Evolutionary conservation across 169 alveolate genomes (phyloP), one percentile per base, ranked within the genome.

Genomic region (Blepharisma undulans): DNA sequence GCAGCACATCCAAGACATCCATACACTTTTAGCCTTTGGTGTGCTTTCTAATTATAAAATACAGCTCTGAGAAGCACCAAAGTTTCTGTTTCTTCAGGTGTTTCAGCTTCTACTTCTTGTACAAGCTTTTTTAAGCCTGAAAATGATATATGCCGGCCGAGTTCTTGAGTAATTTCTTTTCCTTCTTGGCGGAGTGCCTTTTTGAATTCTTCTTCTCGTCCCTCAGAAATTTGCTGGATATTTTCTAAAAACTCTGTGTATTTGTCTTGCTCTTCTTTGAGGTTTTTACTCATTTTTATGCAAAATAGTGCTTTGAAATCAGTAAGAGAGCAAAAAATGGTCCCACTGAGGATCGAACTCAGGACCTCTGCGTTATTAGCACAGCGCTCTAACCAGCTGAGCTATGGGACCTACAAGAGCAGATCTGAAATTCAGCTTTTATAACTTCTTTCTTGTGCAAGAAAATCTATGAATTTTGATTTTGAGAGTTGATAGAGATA

Each of bases 311-410:
- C 7, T 48, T 48, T 48, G 2, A 48, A 48, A 48, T 48, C 7
- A 48, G 66, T 48, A 48, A 48, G 8, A 48, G 3, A 10, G 60
- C 18, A 74, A 92, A 80, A 84, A 59, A 79, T 97, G 98, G 99
- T 97, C 99, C 99, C 99, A 97, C 98, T 98, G 99, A 99, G 99
- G 97, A 97, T 98, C 99, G 99, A 98, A 98, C 99, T 99, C 99
- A 98, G 98, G 99, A 98, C 99, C 99, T 98, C 97, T 95, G 99
- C 99, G 99, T 98, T 98, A 98, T 97, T 97, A 98, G 99, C 99
- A 98, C 99, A 95, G 97, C 98, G 99, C 99, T 98, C 99, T 98
- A 97, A 97, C 99, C 99, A 95, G 97, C 99, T 98, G 99, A 98
- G 99, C 99, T 97, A 98, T 97, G 94, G 98, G 99, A 84, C 89